These are phyloP conservation scores for Actinidia chinensis DNA, from an alignment of 179 eudicot species.

Conservation along the genomic window DNA sequence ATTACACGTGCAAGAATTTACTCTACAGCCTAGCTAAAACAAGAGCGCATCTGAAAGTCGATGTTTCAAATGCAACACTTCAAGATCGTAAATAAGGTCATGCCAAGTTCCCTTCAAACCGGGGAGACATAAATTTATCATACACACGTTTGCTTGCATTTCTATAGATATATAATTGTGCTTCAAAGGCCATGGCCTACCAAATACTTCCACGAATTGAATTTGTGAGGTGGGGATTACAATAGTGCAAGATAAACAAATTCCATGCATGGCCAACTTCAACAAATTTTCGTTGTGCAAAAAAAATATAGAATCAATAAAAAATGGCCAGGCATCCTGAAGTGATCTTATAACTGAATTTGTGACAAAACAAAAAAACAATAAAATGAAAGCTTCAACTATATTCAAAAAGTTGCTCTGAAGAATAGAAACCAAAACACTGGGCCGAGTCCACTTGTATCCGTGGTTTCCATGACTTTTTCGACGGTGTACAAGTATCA, in stretches of 20 bases:
- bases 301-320: not conserved
- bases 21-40: no score
- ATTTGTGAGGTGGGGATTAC: not conserved
- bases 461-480: slow-evolving; percentile 28
- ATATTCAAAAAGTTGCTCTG: slow-evolving; percentile 66
- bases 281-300: not conserved
- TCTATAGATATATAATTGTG: no score
- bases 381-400: slow-evolving; percentile 42
- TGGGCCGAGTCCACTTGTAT: slow-evolving; percentile 29
- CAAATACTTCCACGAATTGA: not conserved
- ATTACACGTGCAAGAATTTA: no score
- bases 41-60: no score
- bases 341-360: not conserved
- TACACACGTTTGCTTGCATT: not conserved
- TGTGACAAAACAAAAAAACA: not conserved
- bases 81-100: not conserved
- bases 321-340: not conserved
- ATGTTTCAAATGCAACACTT: not conserved
- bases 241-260: no score
- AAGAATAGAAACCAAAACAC: slow-evolving; percentile 59
- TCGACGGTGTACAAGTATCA: slow-evolving; percentile 23
- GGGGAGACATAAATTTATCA: not conserved
- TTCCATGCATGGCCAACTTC: not conserved
- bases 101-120: no score
- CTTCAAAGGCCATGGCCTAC: not conserved